A percentile compares a stretch with the other conserved stretches of the same genome.
These are phyloP conservation scores for Tetrastigma voinierianum DNA, from an alignment of 164 flowering plant species.

Conservation along the genomic window DNA sequence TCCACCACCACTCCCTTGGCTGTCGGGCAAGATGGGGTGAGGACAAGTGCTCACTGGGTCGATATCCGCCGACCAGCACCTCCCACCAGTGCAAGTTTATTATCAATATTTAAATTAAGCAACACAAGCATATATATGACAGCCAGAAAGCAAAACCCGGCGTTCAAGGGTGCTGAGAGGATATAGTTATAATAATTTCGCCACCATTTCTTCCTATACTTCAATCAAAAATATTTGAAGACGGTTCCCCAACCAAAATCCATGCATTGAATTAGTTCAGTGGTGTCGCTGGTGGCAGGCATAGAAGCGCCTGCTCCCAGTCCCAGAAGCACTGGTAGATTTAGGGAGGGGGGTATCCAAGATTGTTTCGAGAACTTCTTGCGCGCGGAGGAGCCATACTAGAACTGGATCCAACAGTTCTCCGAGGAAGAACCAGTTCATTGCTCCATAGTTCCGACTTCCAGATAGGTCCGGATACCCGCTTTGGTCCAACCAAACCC, in stretches of 20 bases:
- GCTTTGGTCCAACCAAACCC: not conserved
- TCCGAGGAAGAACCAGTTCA: constrained; percentile 27
- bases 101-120: constrained; percentile 3
- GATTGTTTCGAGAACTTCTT: constrained; percentile 20
- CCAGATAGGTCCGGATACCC: constrained; percentile 20
- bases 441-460: constrained; percentile 19
- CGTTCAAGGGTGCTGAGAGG: constrained; percentile 6
- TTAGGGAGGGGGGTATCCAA: constrained; percentile 24
- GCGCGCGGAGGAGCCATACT: constrained; percentile 24
- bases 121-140: not conserved
- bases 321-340: constrained; percentile 26
- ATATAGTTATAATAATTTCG: constrained; percentile 6
- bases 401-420: constrained; percentile 22
- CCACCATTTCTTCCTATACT: constrained; percentile 12
- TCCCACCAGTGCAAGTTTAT: constrained; percentile 8
- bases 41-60: constrained; percentile 2
- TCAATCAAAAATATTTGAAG: constrained; percentile 13
- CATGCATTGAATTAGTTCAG: constrained; percentile 31
- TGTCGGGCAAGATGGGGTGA: constrained; percentile 9
- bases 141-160: constrained; percentile 12
- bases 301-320: constrained; percentile 21
- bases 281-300: constrained; percentile 34
- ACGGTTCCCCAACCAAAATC: constrained; percentile 19
- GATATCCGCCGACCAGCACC: constrained; percentile 5
- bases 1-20: constrained; percentile 5